These are phyloP conservation scores for Mycosarcoma maydis DNA, from an alignment of 1,284 basidiomycete genomes.

Conservation along the genomic window DNA sequence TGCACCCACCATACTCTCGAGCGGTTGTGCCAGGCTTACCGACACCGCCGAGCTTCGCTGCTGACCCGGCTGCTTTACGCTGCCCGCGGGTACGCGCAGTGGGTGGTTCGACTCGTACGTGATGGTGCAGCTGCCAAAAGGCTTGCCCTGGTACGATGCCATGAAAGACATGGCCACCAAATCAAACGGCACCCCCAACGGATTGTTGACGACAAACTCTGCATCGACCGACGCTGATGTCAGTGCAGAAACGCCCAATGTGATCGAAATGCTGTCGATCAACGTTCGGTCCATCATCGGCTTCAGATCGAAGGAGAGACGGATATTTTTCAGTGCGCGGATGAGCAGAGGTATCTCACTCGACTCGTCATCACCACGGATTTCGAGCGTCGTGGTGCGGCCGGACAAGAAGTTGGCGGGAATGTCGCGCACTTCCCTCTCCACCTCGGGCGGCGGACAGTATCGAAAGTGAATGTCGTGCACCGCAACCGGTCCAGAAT, in stretches of 20 bases:
- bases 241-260: conserved; percentile 51
- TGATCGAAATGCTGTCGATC: conserved; percentile 56
- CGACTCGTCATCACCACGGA: conserved; percentile 54
- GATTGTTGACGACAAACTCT: conserved; percentile 55
- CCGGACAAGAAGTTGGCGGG: conserved; percentile 55
- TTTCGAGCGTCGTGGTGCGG: conserved; percentile 45
- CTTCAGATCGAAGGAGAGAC: conserved; percentile 47
- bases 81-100: conserved; percentile 44
- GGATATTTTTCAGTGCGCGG: conserved; percentile 43
- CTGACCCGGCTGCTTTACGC: conserved; percentile 27
- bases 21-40: conserved; percentile 45
- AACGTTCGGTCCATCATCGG: conserved; percentile 53
- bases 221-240: conserved; percentile 50
- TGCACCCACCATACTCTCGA: conserved; percentile 51
- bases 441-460: conserved; percentile 28
- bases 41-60: conserved; percentile 35
- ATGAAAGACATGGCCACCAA: conserved; percentile 48
- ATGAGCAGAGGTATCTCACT: conserved; percentile 39
- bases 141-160: conserved; percentile 48
- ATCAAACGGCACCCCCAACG: conserved; percentile 52
- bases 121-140: conserved; percentile 51
- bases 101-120: conserved; percentile 19
- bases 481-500: conserved; percentile 40
- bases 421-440: conserved; percentile 39
- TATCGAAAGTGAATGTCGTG: conserved; percentile 55